Evolutionary conservation across 225 moss, liverwort and hornwort genomes (phyloP).

Genomic region (Polytrichum formosum): DNA sequence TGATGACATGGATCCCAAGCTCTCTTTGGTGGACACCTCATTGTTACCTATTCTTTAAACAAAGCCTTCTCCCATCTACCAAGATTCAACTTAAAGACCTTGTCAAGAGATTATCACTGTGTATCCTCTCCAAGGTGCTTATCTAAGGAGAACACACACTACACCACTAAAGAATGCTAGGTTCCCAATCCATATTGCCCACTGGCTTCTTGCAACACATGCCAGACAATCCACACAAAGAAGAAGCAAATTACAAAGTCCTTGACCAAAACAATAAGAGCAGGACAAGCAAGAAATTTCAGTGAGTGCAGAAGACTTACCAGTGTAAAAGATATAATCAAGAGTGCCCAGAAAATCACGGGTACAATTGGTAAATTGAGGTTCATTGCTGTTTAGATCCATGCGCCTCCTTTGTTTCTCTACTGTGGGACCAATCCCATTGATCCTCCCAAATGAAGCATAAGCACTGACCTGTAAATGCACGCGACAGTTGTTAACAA

Average conservation of each 20-base stretch:
- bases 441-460: slow-evolving; percentile 79
- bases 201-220: not conserved
- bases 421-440: slow-evolving; percentile 42
- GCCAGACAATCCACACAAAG: not conserved
- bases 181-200: too few relatives aligned
- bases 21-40: too few relatives aligned
- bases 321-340: slow-evolving; percentile 96
- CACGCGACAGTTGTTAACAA: slow-evolving; percentile 1
- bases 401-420: slow-evolving; percentile 86
- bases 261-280: not conserved
- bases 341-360: slow-evolving; percentile 97
- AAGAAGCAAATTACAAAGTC: too few relatives aligned
- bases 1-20: too few relatives aligned
- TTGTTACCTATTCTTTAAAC: too few relatives aligned
- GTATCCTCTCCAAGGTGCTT: too few relatives aligned
- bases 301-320: slow-evolving; percentile 24
- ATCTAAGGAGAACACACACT: too few relatives aligned
- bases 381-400: slow-evolving; percentile 77
- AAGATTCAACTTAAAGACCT: too few relatives aligned
- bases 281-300: not conserved
- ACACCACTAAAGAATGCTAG: too few relatives aligned
- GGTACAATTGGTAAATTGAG: slow-evolving; percentile 92
- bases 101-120: too few relatives aligned
- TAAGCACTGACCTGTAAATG: slow-evolving; percentile 80
- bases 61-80: too few relatives aligned